Evolutionary conservation across 169 alveolate genomes (phyloP).

Genomic region (Neospora caninum): DNA sequence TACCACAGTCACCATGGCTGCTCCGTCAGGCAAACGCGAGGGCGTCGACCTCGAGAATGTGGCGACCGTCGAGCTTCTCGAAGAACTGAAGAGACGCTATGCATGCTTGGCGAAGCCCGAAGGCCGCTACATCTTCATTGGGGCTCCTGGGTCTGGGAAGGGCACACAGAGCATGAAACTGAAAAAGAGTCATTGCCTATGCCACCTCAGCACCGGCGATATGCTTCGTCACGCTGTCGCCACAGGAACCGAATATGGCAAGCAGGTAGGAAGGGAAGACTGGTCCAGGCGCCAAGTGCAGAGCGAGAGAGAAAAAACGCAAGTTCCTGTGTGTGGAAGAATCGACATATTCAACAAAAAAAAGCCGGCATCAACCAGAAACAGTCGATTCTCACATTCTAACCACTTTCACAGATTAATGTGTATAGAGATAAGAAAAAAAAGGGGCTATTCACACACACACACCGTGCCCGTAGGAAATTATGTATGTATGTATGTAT

Average conservation of each 20-base stretch:
- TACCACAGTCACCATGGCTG: not conserved
- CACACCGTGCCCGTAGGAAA: not conserved
- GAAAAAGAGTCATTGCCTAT: slow-evolving; percentile 52
- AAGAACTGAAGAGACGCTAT: slow-evolving; percentile 65
- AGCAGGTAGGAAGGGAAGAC: slow-evolving; percentile 54
- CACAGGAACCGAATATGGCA: slow-evolving; percentile 89
- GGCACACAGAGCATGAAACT: slow-evolving; percentile 68
- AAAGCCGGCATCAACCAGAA: not conserved
- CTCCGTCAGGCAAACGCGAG: not conserved
- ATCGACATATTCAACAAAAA: not conserved
- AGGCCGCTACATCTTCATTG: slow-evolving; percentile 51
- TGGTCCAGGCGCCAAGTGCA: not conserved
- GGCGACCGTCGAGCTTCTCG: slow-evolving; percentile 67
- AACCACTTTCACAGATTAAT: not conserved
- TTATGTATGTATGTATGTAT: not conserved
- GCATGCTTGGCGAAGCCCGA: slow-evolving; percentile 67
- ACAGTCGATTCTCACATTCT: too few relatives aligned
- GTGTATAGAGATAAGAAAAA: too few relatives aligned
- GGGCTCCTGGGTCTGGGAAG: slow-evolving; percentile 73
- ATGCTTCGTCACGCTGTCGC: slow-evolving; percentile 90
- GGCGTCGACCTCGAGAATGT: slow-evolving; percentile 53
- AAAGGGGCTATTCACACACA: too few relatives aligned
- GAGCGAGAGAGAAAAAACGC: not conserved
- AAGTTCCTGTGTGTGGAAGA: not conserved
- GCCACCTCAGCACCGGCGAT: slow-evolving; percentile 91